Base-by-base conservation (phyloP, 495 filamentous ascomycete species). In the Lophiostoma macrostomum region DNA sequence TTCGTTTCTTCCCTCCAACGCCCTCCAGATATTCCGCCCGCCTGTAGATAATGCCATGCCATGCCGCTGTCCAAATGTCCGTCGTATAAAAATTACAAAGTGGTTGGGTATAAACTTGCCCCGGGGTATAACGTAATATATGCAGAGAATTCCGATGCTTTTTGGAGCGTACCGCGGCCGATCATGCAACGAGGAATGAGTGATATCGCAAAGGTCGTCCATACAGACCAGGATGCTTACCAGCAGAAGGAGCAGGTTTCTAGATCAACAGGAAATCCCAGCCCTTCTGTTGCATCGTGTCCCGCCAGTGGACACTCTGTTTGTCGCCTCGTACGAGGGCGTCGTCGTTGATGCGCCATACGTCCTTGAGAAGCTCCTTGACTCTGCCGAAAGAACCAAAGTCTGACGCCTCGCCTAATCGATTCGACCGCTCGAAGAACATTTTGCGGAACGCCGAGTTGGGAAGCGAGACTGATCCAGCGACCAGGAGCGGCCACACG, bases 261-360 rank as follows among this genome's bases (percentile, higher is more conserved):
- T 76, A 96, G 66, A 97, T 90, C 69, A 98, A 78, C 65, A 98
- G 74, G 75, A 87, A 91, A 66, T 91, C 86, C 91, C 88, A 96
- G 61, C 82, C 82, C 71, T 91, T 91, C 67, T 83, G 83, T 72
- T 79, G 79, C 93, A 96, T 96, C 56, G 93, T 77, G 71, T 96
- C 90, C 71, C 93, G 78, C 93, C 93, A 98, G 78, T 89, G 88
- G 64, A 93, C 80, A 72, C 82, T 80, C 67, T 75, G 78, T 60
- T 69, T 74, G 61, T 80, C 64, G 66, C 71, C 69, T 71, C 68
- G 46, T 54, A 64, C 49, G 64, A 63, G 32, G 49, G 66, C 59
- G 23, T 76, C 73, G 64, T 94, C 90, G 35, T 79, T 76, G 57
- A 86, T 77, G 18, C 77, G 73, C 93, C 93, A 98, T 24, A 90